Evolutionary conservation across 768 basidiomycete genomes (phyloP).

Genomic region (Boletus subcaerulescens): DNA sequence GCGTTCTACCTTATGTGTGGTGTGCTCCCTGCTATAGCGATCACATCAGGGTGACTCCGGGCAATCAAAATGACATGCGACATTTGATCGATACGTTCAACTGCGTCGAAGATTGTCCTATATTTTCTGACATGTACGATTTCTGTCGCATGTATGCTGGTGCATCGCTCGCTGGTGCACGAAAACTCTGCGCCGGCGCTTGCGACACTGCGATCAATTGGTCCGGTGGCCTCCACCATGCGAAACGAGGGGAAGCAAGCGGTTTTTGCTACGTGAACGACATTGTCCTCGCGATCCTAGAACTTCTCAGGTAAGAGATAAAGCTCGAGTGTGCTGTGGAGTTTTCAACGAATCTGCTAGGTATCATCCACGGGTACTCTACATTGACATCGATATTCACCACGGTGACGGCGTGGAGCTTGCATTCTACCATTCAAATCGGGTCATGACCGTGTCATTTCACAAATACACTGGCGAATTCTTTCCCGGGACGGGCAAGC

Average conservation of each 20-base stretch:
- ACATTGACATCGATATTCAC: conserved; percentile 99
- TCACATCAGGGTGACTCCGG: conserved; percentile 72
- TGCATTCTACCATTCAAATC: conserved; percentile 95
- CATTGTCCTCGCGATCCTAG: conserved; percentile 91
- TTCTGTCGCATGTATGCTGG: conserved; percentile 96
- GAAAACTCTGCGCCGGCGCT: conserved; percentile 77
- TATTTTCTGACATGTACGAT: conserved; percentile 92
- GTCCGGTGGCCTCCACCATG: conserved; percentile 98
- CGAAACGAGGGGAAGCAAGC: conserved; percentile 95
- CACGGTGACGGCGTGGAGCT: conserved; percentile 98
- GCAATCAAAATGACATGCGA: conserved; percentile 65
- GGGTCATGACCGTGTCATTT: conserved; percentile 99
- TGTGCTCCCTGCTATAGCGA: not conserved
- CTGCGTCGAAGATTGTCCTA: conserved; percentile 95
- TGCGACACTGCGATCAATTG: conserved; percentile 99
- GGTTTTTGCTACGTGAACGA: conserved; percentile 99
- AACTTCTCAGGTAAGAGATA: conserved; percentile 69
- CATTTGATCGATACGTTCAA: conserved; percentile 84
- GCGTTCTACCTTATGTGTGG: conserved; percentile 16
- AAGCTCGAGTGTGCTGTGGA: not conserved
- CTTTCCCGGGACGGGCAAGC: conserved; percentile 95
- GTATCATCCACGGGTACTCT: conserved; percentile 89
- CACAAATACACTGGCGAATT: conserved; percentile 99
- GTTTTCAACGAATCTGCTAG: conserved; percentile 39
- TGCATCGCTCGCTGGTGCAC: conserved; percentile 84